Evolutionary conservation across 495 filamentous ascomycete species (phyloP).

Genomic region (Penicillium manginii): DNA sequence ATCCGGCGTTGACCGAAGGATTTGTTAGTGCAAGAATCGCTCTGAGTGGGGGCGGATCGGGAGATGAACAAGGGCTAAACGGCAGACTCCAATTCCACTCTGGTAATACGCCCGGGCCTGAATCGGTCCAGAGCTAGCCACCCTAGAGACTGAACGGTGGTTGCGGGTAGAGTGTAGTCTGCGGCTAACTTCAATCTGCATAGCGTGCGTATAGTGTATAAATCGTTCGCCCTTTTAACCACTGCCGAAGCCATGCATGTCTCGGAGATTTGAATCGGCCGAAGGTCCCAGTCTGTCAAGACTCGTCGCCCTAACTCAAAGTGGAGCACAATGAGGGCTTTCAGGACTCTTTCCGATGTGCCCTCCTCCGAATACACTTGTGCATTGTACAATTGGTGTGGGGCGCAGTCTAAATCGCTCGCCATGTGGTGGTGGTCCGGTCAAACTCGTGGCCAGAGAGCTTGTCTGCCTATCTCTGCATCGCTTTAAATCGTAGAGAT

Average conservation of each 20-base stretch:
- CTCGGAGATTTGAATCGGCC: slow-evolving; percentile 8
- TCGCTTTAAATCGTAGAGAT: slow-evolving; percentile 14
- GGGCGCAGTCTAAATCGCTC: not conserved
- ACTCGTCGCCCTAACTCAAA: not conserved
- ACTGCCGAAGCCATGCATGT: slow-evolving; percentile 4
- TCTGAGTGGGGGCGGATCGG: slow-evolving; percentile 13
- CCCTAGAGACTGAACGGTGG: not conserved
- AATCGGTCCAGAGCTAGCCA: not conserved
- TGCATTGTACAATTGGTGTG: not conserved
- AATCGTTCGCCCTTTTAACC: not conserved
- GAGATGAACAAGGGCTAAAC: slow-evolving; percentile 12
- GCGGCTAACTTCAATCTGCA: not conserved
- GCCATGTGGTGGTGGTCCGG: not conserved
- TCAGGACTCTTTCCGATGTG: not conserved
- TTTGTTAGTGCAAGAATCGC: not conserved
- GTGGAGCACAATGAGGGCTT: slow-evolving; percentile 3
- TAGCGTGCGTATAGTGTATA: slow-evolving; percentile 4
- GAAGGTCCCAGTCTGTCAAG: not conserved
- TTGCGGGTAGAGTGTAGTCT: slow-evolving; percentile 9
- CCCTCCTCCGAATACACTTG: not conserved
- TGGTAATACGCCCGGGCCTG: slow-evolving; percentile 9
- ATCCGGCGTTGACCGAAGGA: slow-evolving; percentile 3
- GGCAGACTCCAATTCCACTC: slow-evolving; percentile 1
- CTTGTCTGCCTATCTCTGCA: slow-evolving; percentile 1
- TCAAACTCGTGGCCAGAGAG: slow-evolving; percentile 17